Base-by-base conservation (phyloP, 164 flowering plant genomes). In the Paratinospora sagittata region DNA sequence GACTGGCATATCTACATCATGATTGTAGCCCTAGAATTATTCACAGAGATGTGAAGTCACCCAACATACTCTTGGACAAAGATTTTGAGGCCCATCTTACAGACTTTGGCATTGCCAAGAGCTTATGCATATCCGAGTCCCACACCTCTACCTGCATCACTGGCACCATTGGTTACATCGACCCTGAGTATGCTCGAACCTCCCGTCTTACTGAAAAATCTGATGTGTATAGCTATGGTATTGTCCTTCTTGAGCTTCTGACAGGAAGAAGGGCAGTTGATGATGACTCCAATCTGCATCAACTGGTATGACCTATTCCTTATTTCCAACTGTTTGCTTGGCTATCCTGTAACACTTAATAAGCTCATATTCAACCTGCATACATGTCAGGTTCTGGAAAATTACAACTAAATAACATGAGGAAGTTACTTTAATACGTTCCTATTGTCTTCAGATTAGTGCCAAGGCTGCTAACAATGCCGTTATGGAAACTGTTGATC, bases 121-220 rank as follows among this genome's bases (percentile, higher is more conserved):
- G 85, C 72, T 69, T 96, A 10, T 88, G 91, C 78, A 17, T 82
- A 2, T 83, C 98, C 2, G 91, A 93, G 75, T 74, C 97, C 14
- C 79, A 88, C 63, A 93, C 99, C 3, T 90, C 96, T 6, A 96
- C 99, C 2, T 96, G 84, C 70, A 72, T 96, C 8, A 85, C 91
- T 97, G 99, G 99, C 17, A 96, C 99, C 43, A 93, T 96, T 68
- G 99, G 99, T 3, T 93, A 96, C 76, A 96, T 96, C 13, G 99
- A 96, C 70, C 99, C 99, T 0, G 99, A 96, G 78, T 96, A 96
- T 82, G 99, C 99, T 3, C 89, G 98, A 3, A 93, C 99, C 36
- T 87, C 98, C 11, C 90, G 95, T 19, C 90, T 93, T 34, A 91
- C 96, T 27, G 99, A 96, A 79, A 96, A 96, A 78, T 96, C 99